These are phyloP conservation scores for Malania oleifera DNA, from an alignment of 164 flowering plant species.

Conservation along the genomic window DNA sequence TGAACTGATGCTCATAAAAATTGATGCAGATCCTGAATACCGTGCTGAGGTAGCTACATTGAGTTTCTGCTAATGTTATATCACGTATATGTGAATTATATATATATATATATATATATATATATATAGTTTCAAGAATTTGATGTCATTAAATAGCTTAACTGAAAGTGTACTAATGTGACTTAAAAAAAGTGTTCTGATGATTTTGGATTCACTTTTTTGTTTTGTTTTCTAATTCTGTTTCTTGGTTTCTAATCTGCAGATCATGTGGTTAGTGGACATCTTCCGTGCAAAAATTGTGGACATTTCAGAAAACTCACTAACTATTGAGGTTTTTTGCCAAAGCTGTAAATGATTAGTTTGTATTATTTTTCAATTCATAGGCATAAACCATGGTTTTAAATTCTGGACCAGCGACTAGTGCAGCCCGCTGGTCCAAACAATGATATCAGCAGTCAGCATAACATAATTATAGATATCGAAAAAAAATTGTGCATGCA, in stretches of 20 bases:
- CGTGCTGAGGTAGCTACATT: conserved; percentile 59
- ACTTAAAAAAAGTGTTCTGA: background rate
- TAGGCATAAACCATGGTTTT: no score
- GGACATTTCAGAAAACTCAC: conserved; percentile 68
- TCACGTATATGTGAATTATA: background rate
- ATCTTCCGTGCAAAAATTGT: conserved; percentile 86
- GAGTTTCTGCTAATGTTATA: background rate
- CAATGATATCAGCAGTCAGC: no score
- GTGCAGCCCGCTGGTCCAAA: no score
- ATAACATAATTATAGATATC: no score
- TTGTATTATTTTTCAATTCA: background rate
- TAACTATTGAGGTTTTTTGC: conserved; percentile 80
- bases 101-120: background rate
- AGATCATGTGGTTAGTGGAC: conserved; percentile 90
- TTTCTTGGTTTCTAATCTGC: conserved; percentile 15
- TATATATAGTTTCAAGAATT: background rate
- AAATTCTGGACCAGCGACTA: no score
- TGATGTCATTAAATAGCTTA: background rate
- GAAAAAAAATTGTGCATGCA: no score
- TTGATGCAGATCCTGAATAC: conserved; percentile 54
- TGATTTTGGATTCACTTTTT: background rate
- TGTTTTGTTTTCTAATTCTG: background rate
- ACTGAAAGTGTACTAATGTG: background rate
- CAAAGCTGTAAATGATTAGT: background rate
- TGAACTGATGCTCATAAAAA: conserved; percentile 88